These are phyloP conservation scores for Juncus inflexus DNA, from an alignment of 176 grass and related monocot genomes.

Conservation along the genomic window DNA sequence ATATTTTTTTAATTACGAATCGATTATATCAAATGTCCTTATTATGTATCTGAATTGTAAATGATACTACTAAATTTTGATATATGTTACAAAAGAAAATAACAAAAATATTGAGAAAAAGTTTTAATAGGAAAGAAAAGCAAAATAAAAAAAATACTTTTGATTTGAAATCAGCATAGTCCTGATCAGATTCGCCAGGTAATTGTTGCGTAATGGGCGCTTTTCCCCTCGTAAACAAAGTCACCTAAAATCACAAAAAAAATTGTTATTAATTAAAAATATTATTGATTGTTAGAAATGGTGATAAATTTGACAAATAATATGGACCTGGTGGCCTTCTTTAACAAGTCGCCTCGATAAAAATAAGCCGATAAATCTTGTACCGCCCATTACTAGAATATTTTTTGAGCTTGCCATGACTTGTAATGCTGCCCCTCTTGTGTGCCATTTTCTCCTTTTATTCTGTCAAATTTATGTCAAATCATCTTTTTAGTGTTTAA, in stretches of 20 bases:
- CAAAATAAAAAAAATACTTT: constrained; percentile 42
- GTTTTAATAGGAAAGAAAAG: neutral
- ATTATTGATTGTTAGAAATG: neutral
- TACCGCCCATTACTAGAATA: constrained; percentile 91
- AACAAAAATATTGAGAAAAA: neutral
- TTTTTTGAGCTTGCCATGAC: constrained; percentile 75
- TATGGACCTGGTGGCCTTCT: constrained; percentile 77
- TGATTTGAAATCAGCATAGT: constrained; percentile 71
- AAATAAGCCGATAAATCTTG: constrained; percentile 92
- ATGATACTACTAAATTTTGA: neutral
- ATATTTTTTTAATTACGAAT: no score
- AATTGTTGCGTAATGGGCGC: constrained; percentile 83
- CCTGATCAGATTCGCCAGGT: constrained; percentile 81
- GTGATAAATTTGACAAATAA: neutral
- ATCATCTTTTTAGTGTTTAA: neutral
- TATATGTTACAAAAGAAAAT: neutral
- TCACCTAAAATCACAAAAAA: constrained; percentile 48
- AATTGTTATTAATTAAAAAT: neutral
- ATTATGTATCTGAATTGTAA: no score
- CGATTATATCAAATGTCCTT: no score
- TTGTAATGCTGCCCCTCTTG: constrained; percentile 41
- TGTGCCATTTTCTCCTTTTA: constrained; percentile 54
- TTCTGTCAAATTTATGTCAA: constrained; percentile 37
- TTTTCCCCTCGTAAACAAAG: constrained; percentile 96
- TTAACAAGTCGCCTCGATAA: constrained; percentile 77